These are phyloP conservation scores for Colletotrichum sp. DNA, from an alignment of 2,329 filamentous ascomycete genomes.

Conservation along the genomic window DNA sequence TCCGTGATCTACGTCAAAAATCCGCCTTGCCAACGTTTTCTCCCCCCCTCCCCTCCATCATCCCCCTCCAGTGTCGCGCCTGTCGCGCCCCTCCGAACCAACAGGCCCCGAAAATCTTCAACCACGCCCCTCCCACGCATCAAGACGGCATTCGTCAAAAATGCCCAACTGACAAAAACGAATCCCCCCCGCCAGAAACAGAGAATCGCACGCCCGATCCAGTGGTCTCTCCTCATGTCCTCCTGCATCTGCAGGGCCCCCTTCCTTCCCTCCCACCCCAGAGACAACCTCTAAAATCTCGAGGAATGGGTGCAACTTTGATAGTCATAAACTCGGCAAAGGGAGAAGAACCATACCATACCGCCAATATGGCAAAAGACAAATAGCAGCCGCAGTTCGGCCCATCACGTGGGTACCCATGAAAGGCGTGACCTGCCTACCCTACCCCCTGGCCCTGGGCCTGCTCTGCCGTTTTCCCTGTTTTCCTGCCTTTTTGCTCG, in stretches of 20 bases:
- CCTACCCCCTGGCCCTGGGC: not conserved
- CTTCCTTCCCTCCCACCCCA: not conserved
- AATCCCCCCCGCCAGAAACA: not conserved
- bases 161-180: not conserved
- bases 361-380: not conserved
- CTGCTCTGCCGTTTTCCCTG: not conserved
- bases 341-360: not conserved
- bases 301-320: not conserved
- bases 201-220: slow-evolving; percentile 2
- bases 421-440: not conserved
- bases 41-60: not conserved
- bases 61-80: not conserved
- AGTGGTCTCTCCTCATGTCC: slow-evolving; percentile 2
- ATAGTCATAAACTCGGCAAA: not conserved
- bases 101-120: not conserved
- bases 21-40: not conserved
- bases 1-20: slow-evolving; percentile 8
- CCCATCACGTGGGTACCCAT: slow-evolving; percentile 15
- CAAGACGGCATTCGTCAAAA: not conserved
- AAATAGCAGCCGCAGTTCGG: slow-evolving; percentile 10
- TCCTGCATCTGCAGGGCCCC: not conserved
- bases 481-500: not conserved
- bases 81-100: slow-evolving; percentile 6
- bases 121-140: not conserved
- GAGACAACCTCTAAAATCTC: not conserved